phyloP scores from a whole-genome alignment of 768 basidiomycete species.

The Lentinula lateritia region DNA sequence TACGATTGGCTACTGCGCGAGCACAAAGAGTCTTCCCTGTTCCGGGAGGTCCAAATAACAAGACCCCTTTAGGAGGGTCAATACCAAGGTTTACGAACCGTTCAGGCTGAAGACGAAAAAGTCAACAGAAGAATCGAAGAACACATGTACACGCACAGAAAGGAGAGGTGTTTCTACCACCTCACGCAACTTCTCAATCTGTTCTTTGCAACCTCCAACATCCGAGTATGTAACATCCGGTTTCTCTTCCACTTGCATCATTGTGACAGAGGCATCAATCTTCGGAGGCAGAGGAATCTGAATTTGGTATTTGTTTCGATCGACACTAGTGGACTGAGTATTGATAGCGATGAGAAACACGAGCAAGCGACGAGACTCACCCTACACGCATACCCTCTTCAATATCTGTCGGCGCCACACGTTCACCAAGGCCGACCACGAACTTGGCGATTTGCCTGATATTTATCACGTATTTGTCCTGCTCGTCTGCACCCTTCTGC shows the following conservation, averaged over 20 bases:
- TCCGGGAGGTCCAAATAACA: slow-evolving; percentile 92
- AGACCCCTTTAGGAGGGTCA: slow-evolving; percentile 96
- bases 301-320: slow-evolving; percentile 96
- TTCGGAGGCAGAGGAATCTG: slow-evolving; percentile 98
- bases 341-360: not conserved
- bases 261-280: slow-evolving; percentile 98
- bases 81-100: slow-evolving; percentile 97
- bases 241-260: slow-evolving; percentile 99
- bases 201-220: slow-evolving; percentile 97
- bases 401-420: slow-evolving; percentile 95
- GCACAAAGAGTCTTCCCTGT: slow-evolving; percentile 99
- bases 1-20: slow-evolving; percentile 95
- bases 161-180: slow-evolving; percentile 96
- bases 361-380: slow-evolving; percentile 42
- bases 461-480: slow-evolving; percentile 99
- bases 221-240: slow-evolving; percentile 98
- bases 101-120: slow-evolving; percentile 69
- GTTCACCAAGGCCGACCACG: slow-evolving; percentile 94
- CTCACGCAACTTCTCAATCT: slow-evolving; percentile 97
- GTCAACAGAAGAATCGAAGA: slow-evolving; percentile 12
- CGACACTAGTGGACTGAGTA: slow-evolving; percentile 53
- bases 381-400: slow-evolving; percentile 99
- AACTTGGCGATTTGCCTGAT: slow-evolving; percentile 99
- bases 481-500: slow-evolving; percentile 96
- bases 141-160: slow-evolving; percentile 51